Evolutionary conservation across 768 basidiomycete species (phyloP).

Genomic region (Mycena polygramma): DNA sequence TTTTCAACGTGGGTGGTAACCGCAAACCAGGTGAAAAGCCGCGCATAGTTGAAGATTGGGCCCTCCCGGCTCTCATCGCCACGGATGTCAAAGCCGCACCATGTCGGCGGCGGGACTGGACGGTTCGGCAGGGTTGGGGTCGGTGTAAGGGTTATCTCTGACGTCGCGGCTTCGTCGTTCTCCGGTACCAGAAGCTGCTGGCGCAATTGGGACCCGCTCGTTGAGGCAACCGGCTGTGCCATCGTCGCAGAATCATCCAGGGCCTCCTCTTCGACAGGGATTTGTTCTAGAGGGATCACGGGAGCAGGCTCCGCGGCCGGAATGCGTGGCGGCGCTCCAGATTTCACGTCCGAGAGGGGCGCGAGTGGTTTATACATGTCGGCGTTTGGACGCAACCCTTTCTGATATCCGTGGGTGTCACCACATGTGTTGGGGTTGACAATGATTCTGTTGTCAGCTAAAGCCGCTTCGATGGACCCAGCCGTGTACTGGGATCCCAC

Average conservation of each 20-base stretch:
- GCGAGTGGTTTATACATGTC: slow-evolving; percentile 2
- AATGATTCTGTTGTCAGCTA: slow-evolving; percentile 20
- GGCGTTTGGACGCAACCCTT: background rate
- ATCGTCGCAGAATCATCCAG: background rate
- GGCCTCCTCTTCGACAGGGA: no score
- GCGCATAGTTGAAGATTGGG: slow-evolving; percentile 35
- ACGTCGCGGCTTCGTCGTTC: background rate
- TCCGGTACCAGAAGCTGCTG: background rate
- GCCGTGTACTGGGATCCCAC: slow-evolving; percentile 33
- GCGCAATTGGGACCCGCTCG: background rate
- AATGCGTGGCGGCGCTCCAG: background rate
- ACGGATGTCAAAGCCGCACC: slow-evolving; percentile 29
- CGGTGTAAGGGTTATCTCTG: background rate
- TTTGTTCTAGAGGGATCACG: no score
- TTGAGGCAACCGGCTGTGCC: background rate
- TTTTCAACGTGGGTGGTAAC: slow-evolving; percentile 17
- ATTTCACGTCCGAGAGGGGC: background rate
- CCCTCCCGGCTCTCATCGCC: slow-evolving; percentile 36
- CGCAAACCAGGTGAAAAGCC: slow-evolving; percentile 34
- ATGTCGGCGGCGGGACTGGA: slow-evolving; percentile 5
- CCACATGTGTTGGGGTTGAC: background rate
- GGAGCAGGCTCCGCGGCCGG: no score
- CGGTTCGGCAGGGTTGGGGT: background rate
- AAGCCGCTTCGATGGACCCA: slow-evolving; percentile 32
- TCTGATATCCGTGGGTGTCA: no score